phyloP scores from a whole-genome alignment of 2,329 filamentous ascomycete genomes.

The Lachnellula suecica region DNA sequence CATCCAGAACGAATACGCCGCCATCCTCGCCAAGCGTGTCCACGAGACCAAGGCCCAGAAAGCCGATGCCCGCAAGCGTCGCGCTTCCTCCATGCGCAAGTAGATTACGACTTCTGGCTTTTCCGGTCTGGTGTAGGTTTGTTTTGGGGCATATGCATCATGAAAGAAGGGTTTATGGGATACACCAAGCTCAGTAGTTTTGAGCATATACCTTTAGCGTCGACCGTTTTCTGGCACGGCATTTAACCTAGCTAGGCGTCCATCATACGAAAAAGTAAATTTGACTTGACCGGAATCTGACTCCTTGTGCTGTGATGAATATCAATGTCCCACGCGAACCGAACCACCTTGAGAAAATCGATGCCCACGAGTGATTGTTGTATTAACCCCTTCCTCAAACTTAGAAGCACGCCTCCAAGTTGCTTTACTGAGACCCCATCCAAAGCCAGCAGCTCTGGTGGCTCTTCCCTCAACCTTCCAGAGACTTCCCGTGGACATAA shows the following conservation, averaged over 20 bases:
- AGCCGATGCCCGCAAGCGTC: constrained; percentile 92
- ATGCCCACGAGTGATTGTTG: too few species aligned
- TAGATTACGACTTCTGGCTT: constrained; percentile 45
- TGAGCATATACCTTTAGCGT: neutral
- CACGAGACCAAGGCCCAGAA: constrained; percentile 93
- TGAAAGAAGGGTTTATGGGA: constrained; percentile 5
- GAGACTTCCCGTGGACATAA: too few species aligned
- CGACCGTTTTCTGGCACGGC: too few species aligned
- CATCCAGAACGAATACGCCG: constrained; percentile 90
- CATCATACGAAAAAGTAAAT: neutral
- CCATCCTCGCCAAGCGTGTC: constrained; percentile 95
- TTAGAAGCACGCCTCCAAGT: too few species aligned
- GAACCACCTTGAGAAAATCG: neutral
- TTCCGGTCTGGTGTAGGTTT: constrained; percentile 15
- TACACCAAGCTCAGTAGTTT: neutral
- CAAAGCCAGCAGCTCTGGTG: too few species aligned
- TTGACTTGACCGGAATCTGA: neutral
- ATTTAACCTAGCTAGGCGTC: neutral
- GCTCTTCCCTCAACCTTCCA: too few species aligned
- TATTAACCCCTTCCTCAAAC: too few species aligned
- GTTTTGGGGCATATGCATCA: constrained; percentile 4
- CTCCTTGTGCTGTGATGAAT: neutral
- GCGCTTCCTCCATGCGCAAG: constrained; percentile 93
- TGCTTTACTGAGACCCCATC: too few species aligned
- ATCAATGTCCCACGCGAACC: neutral